Conservation (phyloP, 2,329 filamentous ascomycete genomes). For the Ophiostoma pallidulum region DNA sequence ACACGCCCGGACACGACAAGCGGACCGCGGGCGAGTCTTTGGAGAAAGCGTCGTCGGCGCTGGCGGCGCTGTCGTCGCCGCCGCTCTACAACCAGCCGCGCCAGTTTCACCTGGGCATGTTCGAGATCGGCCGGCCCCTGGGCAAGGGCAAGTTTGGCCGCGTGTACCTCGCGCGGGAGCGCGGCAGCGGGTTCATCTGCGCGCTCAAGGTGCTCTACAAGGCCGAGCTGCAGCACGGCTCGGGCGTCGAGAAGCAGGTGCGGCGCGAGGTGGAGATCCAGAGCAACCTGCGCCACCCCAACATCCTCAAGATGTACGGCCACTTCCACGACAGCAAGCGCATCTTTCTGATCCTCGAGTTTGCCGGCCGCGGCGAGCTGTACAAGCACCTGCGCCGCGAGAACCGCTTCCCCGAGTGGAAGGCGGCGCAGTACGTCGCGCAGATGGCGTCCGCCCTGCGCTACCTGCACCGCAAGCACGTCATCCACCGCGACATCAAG, state of each 20-base stretch:
- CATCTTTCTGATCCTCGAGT: slow-evolving; percentile 80
- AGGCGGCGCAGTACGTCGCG: slow-evolving; percentile 76
- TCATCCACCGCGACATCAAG: slow-evolving; percentile 97
- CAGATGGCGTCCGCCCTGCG: slow-evolving; percentile 85
- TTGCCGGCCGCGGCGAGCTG: slow-evolving; percentile 74
- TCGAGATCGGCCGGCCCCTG: slow-evolving; percentile 79
- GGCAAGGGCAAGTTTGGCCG: slow-evolving; percentile 84
- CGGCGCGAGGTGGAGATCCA: slow-evolving; percentile 85
- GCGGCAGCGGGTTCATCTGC: slow-evolving; percentile 71
- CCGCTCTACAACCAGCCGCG: slow-evolving; percentile 32
- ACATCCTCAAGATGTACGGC: slow-evolving; percentile 73
- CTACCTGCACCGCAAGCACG: slow-evolving; percentile 92
- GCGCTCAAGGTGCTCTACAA: slow-evolving; percentile 83
- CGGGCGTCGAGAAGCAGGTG: slow-evolving; percentile 73
- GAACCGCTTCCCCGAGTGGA: slow-evolving; percentile 73
- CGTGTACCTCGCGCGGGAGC: slow-evolving; percentile 76
- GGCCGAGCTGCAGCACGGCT: slow-evolving; percentile 67
- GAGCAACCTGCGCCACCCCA: slow-evolving; percentile 75
- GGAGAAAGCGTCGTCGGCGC: slow-evolving; percentile 40
- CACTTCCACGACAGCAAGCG: slow-evolving; percentile 86
- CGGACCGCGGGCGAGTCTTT: slow-evolving; percentile 18
- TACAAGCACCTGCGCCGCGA: slow-evolving; percentile 80
- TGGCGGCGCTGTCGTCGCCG: slow-evolving; percentile 22
- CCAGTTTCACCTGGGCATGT: slow-evolving; percentile 84
- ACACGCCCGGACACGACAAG: slow-evolving; percentile 1